Evolutionary conservation across 768 basidiomycete genomes (phyloP).

Genomic region (Lentinula sp.): DNA sequence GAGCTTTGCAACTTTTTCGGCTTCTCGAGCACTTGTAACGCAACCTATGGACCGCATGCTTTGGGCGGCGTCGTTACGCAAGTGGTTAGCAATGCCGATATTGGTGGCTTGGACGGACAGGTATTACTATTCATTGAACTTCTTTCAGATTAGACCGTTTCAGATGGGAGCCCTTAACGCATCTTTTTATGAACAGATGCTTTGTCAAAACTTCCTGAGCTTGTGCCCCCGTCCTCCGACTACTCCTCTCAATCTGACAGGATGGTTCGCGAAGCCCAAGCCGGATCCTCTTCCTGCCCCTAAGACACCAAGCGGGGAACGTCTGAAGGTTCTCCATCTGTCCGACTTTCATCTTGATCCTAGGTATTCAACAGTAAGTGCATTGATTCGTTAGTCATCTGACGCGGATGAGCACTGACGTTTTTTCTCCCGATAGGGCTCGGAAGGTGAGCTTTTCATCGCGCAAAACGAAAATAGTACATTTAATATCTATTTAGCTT

Average conservation of each 20-base stretch:
- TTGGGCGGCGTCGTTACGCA: slow-evolving; percentile 64
- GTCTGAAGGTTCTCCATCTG: slow-evolving; percentile 69
- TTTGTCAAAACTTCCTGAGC: slow-evolving; percentile 55
- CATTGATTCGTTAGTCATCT: background rate
- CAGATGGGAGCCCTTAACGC: background rate
- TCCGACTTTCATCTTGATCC: slow-evolving; percentile 77
- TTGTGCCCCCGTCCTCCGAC: slow-evolving; percentile 54
- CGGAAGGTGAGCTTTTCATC: background rate
- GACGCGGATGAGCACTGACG: background rate
- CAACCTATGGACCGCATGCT: slow-evolving; percentile 37
- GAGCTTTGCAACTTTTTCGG: slow-evolving; percentile 56
- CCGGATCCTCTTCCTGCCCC: slow-evolving; percentile 57
- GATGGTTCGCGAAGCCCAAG: slow-evolving; percentile 76
- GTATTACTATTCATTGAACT: slow-evolving; percentile 22
- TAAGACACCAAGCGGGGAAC: slow-evolving; percentile 55
- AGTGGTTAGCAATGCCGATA: slow-evolving; percentile 64
- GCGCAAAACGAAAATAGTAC: background rate
- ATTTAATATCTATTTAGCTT: slow-evolving; percentile 54
- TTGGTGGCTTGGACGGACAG: slow-evolving; percentile 70
- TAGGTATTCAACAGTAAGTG: slow-evolving; percentile 28
- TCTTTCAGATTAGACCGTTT: background rate
- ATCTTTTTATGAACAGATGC: slow-evolving; percentile 25
- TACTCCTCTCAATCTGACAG: slow-evolving; percentile 52
- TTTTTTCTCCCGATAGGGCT: slow-evolving; percentile 16
- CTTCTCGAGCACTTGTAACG: slow-evolving; percentile 44